These are phyloP conservation scores for Alternaria rosae DNA, from an alignment of 2,329 filamentous ascomycete species.

Conservation along the genomic window DNA sequence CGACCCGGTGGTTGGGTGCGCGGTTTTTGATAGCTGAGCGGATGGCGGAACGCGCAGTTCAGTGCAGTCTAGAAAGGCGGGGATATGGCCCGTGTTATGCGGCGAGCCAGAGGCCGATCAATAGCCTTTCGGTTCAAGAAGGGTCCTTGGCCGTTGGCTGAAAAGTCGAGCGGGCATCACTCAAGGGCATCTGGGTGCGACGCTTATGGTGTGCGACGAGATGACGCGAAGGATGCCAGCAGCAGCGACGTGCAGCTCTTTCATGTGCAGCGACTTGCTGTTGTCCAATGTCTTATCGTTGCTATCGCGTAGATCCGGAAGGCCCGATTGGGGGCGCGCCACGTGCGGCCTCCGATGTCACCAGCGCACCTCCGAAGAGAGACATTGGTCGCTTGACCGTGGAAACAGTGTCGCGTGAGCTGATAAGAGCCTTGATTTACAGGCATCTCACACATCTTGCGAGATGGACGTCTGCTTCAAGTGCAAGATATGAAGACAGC, in stretches of 20 bases:
- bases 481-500: neutral
- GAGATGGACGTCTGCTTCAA: neutral
- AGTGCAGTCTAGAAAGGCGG: slow-evolving; percentile 30
- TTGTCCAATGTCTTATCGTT: slow-evolving; percentile 22
- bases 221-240: slow-evolving; percentile 10
- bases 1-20: slow-evolving; percentile 35
- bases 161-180: neutral
- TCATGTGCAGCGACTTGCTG: slow-evolving; percentile 9
- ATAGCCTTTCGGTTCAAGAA: slow-evolving; percentile 5
- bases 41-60: slow-evolving; percentile 10
- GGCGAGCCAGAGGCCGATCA: slow-evolving; percentile 10
- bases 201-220: slow-evolving; percentile 2
- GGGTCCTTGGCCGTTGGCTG: slow-evolving; percentile 1
- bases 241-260: neutral
- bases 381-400: slow-evolving; percentile 27
- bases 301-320: slow-evolving; percentile 3
- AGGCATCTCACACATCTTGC: neutral
- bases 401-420: slow-evolving; percentile 22
- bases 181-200: neutral
- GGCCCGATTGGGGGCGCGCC: slow-evolving; percentile 14
- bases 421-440: neutral
- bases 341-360: slow-evolving; percentile 28
- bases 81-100: slow-evolving; percentile 27
- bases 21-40: slow-evolving; percentile 30
- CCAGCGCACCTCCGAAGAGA: slow-evolving; percentile 16